Evolutionary conservation across 2,329 filamentous ascomycete species (phyloP), one percentile per base, ranked within the genome.

Genomic region (Diplodia scrobiculata): DNA sequence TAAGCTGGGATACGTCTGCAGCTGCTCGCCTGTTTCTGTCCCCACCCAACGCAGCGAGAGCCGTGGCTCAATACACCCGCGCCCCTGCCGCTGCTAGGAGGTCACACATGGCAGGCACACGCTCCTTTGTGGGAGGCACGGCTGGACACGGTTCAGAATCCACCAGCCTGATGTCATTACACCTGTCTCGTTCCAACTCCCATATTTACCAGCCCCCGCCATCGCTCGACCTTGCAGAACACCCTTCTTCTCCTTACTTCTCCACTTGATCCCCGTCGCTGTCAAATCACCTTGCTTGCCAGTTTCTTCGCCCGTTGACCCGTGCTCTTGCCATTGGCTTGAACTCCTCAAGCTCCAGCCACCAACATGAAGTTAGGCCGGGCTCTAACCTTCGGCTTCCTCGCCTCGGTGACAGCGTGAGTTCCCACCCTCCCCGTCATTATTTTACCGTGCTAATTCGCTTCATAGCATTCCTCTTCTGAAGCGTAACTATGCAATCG

Each of bases 141-240:
- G 25, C n/a, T n/a, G 38, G 45, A 6, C 21, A 29, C 55, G 38
- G 14, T 34, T 29, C n/a, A 25, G 5, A 11, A 14, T n/a, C 17
- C 47, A 36, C 32, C 34, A 34, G 52, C 63, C 29, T 65, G 63
- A 65, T 65, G 63, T 65, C 63, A 65, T 65, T 41, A 9, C 51
- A 32, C 50, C 19, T 17, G 5, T 17, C 53, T 55, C 3, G 25
- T 17, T 55, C 34, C 32, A 34, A 34, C 27, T 5, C 19, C 14
- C 34, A 9, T 38, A 55, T 41, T 55, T 55, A 17, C 32, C n/a
- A 25, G 48, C 25, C 48, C 48, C 19, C 48, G 48, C 48, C 48
- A 21, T 51, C 19, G 5, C 13, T 38, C 10, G 4, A 21, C 52
- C 17, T 38, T 25, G 29, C n/a, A 55, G 52, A 38, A 54, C 5